These are phyloP conservation scores for Stachybotrys chartarum DNA, from an alignment of 2,329 filamentous ascomycete genomes.

Conservation along the genomic window DNA sequence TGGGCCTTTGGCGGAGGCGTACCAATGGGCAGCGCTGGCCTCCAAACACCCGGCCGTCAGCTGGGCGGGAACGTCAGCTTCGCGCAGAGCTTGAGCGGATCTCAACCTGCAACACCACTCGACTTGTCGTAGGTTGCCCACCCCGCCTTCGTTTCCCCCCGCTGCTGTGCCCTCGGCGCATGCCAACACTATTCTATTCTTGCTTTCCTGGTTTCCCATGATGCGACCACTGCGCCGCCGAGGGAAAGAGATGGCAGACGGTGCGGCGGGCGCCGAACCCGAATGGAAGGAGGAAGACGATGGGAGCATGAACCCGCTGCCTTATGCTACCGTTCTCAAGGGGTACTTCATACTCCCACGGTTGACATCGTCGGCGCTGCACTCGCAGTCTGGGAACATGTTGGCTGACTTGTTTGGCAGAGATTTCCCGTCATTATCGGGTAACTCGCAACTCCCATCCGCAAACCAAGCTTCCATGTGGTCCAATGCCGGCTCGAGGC, in stretches of 20 bases:
- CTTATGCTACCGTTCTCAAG: slow-evolving; percentile 25
- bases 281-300: neutral
- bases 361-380: neutral
- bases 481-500: slow-evolving; percentile 42
- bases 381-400: neutral
- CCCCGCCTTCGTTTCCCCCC: slow-evolving; percentile 5
- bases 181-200: neutral
- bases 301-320: slow-evolving; percentile 1
- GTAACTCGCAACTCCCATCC: slow-evolving; percentile 47
- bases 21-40: slow-evolving; percentile 50
- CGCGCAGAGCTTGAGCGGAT: slow-evolving; percentile 57
- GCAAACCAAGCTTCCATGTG: slow-evolving; percentile 46
- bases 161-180: neutral
- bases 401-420: slow-evolving; percentile 24
- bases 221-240: neutral
- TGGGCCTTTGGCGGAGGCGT: slow-evolving; percentile 58
- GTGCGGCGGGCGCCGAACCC: too few relatives aligned
- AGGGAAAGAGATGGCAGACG: neutral
- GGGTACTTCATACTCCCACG: slow-evolving; percentile 10
- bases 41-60: slow-evolving; percentile 47
- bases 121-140: slow-evolving; percentile 55
- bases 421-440: slow-evolving; percentile 60
- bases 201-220: neutral
- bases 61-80: slow-evolving; percentile 56
- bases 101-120: slow-evolving; percentile 53